Conservation (phyloP, 164 flowering plant species). For the Annona squamosa region DNA sequence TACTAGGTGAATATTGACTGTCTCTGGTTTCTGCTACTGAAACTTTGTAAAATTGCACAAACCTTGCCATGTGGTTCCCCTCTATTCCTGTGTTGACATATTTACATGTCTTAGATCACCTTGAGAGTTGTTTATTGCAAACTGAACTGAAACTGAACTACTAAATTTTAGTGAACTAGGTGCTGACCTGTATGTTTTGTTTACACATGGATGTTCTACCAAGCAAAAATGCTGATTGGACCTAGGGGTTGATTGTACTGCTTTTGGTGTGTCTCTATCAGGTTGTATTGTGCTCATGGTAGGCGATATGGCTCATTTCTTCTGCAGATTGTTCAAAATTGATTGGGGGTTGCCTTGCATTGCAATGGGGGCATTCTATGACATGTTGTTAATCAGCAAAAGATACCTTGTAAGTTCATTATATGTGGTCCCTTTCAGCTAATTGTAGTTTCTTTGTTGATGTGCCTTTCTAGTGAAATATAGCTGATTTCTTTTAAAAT, state of each 20-base stretch:
- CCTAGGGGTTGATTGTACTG: too few relatives aligned
- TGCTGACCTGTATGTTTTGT: not conserved
- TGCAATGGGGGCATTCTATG: not conserved
- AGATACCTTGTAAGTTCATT: not conserved
- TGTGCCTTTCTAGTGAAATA: not conserved
- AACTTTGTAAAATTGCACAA: not conserved
- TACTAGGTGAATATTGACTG: not conserved
- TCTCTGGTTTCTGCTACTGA: not conserved
- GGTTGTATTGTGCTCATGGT: not conserved
- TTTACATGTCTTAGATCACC: too few relatives aligned
- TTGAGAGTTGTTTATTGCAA: not conserved
- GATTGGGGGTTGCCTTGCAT: not conserved
- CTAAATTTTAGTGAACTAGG: not conserved
- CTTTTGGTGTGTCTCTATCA: too few relatives aligned
- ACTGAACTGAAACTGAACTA: not conserved
- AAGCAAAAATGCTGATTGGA: not conserved
- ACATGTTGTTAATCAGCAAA: not conserved
- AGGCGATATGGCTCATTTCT: not conserved
- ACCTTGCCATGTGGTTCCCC: too few relatives aligned
- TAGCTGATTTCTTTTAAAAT: not conserved
- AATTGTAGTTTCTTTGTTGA: not conserved
- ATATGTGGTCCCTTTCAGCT: not conserved
- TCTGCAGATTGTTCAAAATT: not conserved
- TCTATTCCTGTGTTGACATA: too few relatives aligned
- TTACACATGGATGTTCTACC: not conserved